These are phyloP conservation scores for Skeletonema menzelii DNA, from an alignment of 108 stramenopile genomes.

Conservation along the genomic window DNA sequence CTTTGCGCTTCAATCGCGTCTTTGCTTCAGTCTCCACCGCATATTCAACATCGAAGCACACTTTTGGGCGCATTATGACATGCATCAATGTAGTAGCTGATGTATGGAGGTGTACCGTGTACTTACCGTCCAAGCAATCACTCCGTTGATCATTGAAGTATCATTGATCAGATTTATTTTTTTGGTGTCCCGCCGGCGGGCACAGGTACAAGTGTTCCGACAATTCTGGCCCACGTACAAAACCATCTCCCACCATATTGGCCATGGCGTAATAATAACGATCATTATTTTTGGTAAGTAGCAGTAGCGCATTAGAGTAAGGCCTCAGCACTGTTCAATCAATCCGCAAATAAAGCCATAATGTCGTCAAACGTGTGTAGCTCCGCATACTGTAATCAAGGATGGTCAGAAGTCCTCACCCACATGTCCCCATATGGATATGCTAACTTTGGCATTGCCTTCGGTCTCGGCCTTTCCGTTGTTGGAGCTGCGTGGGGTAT, in stretches of 20 bases:
- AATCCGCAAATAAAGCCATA: slow-evolving; percentile 1
- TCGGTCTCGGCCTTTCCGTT: slow-evolving; percentile 94
- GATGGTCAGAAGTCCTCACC: slow-evolving; percentile 97
- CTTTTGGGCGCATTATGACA: slow-evolving; percentile 5
- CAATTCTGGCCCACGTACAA: not conserved
- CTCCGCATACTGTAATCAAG: slow-evolving; percentile 79
- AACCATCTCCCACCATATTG: not conserved
- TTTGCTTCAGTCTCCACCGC: slow-evolving; percentile 27
- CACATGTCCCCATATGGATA: slow-evolving; percentile 98
- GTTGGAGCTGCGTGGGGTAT: slow-evolving; percentile 99
- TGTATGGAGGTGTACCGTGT: not conserved
- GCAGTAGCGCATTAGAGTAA: not conserved
- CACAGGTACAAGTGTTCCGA: too few species aligned
- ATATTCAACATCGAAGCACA: slow-evolving; percentile 39
- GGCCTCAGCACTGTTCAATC: not conserved
- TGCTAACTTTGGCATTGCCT: slow-evolving; percentile 96
- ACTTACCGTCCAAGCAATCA: too few species aligned
- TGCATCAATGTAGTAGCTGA: not conserved
- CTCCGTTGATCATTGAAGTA: too few species aligned
- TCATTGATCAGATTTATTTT: not conserved
- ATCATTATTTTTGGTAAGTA: slow-evolving; percentile 1
- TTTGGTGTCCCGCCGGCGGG: not conserved
- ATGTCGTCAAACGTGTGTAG: slow-evolving; percentile 56
- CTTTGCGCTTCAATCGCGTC: slow-evolving; percentile 23
- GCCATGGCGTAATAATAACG: not conserved